Conservation (phyloP, 805 yeast species). For the Starmerella potacharoeniae region DNA sequence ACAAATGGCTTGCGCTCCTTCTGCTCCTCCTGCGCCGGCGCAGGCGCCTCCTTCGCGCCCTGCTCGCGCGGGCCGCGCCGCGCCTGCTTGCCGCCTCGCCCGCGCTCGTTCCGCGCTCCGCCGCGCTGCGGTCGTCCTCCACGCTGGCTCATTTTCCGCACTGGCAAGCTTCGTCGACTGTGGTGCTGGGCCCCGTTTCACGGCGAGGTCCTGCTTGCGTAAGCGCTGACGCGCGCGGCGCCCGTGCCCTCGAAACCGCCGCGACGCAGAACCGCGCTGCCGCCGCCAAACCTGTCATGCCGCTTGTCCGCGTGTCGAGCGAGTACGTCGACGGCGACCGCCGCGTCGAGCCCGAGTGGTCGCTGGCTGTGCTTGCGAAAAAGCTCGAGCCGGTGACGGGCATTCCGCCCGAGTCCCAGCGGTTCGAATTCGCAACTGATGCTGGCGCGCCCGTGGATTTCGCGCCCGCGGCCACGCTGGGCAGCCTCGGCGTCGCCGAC, state of each 20-base stretch:
- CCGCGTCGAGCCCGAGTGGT: conserved; percentile 52
- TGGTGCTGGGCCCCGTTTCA: neutral
- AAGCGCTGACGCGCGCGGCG: neutral
- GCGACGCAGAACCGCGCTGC: neutral
- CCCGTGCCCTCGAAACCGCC: neutral
- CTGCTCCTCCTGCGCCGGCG: conserved; percentile 17
- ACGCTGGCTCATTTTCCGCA: conserved; percentile 13
- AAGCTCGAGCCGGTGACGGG: conserved; percentile 66
- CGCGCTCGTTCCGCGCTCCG: conserved; percentile 4
- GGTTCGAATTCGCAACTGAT: conserved; percentile 23
- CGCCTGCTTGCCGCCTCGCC: conserved; percentile 2
- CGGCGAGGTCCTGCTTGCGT: neutral
- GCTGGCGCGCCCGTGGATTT: neutral
- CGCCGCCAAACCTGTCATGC: neutral
- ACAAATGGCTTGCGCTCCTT: conserved; percentile 27
- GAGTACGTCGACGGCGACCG: conserved; percentile 59
- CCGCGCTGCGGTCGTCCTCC: conserved; percentile 16
- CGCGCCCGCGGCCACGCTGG: conserved; percentile 8
- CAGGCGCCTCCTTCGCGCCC: conserved; percentile 10
- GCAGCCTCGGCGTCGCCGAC: conserved; percentile 22
- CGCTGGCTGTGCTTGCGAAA: conserved; percentile 39
- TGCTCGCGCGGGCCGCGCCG: neutral
- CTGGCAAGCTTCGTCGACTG: neutral
- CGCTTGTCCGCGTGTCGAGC: conserved; percentile 35
- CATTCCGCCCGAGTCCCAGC: conserved; percentile 44